Conservation (phyloP, 2,329 filamentous ascomycete species). For the Fusarium irregulare region DNA sequence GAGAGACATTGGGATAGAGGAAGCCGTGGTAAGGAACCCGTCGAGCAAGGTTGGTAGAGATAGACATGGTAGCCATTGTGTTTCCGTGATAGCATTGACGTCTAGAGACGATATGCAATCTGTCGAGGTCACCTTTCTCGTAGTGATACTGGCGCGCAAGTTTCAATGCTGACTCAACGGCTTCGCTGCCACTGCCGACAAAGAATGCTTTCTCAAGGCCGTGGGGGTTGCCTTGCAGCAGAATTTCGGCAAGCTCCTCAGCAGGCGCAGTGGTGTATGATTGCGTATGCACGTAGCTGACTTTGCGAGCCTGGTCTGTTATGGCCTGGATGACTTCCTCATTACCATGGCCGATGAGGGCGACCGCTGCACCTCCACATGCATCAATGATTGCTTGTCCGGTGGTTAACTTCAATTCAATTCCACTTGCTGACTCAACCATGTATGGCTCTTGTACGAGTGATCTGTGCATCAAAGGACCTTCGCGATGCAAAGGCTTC, state of each 20-base stretch:
- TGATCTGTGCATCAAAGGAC: conserved; percentile 15
- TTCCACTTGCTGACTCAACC: conserved; percentile 1
- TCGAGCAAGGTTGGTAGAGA: conserved; percentile 17
- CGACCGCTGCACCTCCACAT: conserved; percentile 13
- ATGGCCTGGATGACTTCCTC: conserved; percentile 21
- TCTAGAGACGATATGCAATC: conserved; percentile 6
- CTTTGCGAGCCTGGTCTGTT: conserved; percentile 11
- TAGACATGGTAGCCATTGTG: conserved; percentile 23
- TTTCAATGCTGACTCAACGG: conserved; percentile 61
- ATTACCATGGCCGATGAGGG: conserved; percentile 6
- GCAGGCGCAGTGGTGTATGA: conserved; percentile 21
- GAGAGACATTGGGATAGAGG: conserved; percentile 14
- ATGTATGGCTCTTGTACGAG: conserved; percentile 22
- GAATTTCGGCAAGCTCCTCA: neutral
- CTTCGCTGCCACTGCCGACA: conserved; percentile 48
- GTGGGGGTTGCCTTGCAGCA: neutral
- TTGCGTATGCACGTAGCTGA: conserved; percentile 23
- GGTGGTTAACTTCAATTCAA: neutral
- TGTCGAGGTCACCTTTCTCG: neutral
- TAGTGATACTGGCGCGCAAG: conserved; percentile 59
- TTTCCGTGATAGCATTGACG: conserved; percentile 21
- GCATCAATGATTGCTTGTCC: conserved; percentile 17
- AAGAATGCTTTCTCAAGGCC: conserved; percentile 43
- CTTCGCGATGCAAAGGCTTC: conserved; percentile 10
- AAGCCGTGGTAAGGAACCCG: conserved; percentile 9